Base-by-base conservation (phyloP, 1,284 basidiomycete genomes). In the Naganishia sp. region DNA sequence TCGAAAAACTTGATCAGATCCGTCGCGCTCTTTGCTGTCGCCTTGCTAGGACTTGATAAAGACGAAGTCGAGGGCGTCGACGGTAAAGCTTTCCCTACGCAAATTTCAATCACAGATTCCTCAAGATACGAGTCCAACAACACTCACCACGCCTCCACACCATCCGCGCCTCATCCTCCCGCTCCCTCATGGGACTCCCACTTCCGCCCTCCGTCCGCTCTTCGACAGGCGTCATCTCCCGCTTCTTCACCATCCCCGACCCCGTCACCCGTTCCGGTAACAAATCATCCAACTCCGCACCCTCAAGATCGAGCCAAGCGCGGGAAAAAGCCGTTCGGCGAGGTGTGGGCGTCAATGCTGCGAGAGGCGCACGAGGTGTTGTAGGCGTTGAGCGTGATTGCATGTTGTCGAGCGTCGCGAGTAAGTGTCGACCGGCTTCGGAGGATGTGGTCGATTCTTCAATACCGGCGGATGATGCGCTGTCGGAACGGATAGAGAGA, bases 1-100 rank as follows among this genome's bases (percentile, higher is more conserved):
- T 66, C 65, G 23, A 66, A 66, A 17, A 66, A 66, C 28, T 28
- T 53, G 65, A 66, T 66, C 41, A 66, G 28, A 11, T 58, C 52
- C 17, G 55, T 51, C 39, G 65, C 65, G 46, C 31, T 31, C 21
- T 39, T 60, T 21, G 42, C 42, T 1, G 6, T n/a, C 18, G n/a
- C 11, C 7, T 42, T 51, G 2, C 41, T 47, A 4, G 43, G 43
- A 39, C 52, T 52, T 21, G 52, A 49, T 28, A 52, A 41, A 31
- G 56, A 52, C 28, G 50, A 18, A 18, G 15, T 41, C 32, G 42
- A 60, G 17, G 41, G 51, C 15, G 57, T 60, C n/a, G 57, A 45
- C 17, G 65, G 65, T 46, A 66, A 31, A n/a, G 65, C 42, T 66
- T 66, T 66, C 15, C 41, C 65, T 66, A 47, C n/a, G 7, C 21